Evolutionary conservation across 164 flowering plant genomes (phyloP).

Genomic region (Pachysandra terminalis): DNA sequence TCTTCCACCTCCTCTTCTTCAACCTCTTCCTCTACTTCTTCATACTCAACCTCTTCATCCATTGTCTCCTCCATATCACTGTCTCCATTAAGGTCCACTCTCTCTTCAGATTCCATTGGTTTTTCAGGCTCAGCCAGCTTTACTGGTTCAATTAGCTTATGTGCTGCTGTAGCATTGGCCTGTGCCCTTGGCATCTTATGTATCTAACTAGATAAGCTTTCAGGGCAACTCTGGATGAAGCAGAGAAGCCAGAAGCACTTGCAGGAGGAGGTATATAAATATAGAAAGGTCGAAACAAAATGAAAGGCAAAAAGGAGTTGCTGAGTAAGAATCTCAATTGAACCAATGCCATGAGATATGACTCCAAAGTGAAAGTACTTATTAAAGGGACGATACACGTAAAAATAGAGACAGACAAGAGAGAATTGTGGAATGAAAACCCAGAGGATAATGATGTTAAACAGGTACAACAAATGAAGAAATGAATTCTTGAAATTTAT

Average conservation of each 20-base stretch:
- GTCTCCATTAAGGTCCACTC: slow-evolving; percentile 59
- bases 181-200: slow-evolving; percentile 70
- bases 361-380: slow-evolving; percentile 41
- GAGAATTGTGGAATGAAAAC: slow-evolving; percentile 42
- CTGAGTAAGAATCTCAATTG: slow-evolving; percentile 51
- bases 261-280: slow-evolving; percentile 57
- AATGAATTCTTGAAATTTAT: slow-evolving; percentile 34
- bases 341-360: slow-evolving; percentile 54
- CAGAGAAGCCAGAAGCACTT: slow-evolving; percentile 75
- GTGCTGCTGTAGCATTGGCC: slow-evolving; percentile 34
- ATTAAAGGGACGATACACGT: slow-evolving; percentile 35
- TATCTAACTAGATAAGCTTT: slow-evolving; percentile 48
- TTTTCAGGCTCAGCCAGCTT: slow-evolving; percentile 39
- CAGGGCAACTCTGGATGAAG: slow-evolving; percentile 66
- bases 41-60: slow-evolving; percentile 77
- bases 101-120: slow-evolving; percentile 42
- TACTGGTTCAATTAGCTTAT: slow-evolving; percentile 42
- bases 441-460: slow-evolving; percentile 46
- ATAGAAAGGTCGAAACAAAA: slow-evolving; percentile 68
- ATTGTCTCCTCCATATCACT: slow-evolving; percentile 49
- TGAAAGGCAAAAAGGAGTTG: slow-evolving; percentile 76
- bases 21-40: slow-evolving; percentile 67
- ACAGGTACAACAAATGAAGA: slow-evolving; percentile 47
- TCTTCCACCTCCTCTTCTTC: slow-evolving; percentile 46
- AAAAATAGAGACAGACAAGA: slow-evolving; percentile 41